Evolutionary conservation across 768 basidiomycete genomes (phyloP), one percentile per base, ranked within the genome.

Genomic region (Wakefieldia striispora): DNA sequence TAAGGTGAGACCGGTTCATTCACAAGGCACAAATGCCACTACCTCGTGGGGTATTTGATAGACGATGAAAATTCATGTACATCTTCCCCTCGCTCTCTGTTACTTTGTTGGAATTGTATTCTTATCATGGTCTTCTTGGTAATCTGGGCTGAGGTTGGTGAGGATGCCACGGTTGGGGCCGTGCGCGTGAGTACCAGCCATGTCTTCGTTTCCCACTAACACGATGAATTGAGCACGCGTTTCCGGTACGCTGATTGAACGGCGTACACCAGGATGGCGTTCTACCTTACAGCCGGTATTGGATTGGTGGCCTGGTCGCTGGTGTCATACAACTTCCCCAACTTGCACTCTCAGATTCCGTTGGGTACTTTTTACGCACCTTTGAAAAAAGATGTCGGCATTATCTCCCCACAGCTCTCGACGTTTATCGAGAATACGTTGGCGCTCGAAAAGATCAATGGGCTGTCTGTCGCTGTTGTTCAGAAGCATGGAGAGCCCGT

Each of bases 401-500:
- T 54, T n/a, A 58, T 66, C 50, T 54, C 55, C 1, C 49, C 58
- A 16, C 53, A 53, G 29, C 46, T 66, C 36, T 55, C 50, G 14
- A 40, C 40, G 29, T 56, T 56, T 21, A 59, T 66, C 42, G 47
- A 57, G 24, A 26, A 56, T 8, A 58, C 49, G 12, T 42, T 65
- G 37, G 44, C 51, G 14, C 34, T 47, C 5, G 60, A 54, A 43
- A 66, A 66, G 34, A 53, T 70, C 34, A 59, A 58, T 6, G 70
- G 71, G 2, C 46, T 72, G 14, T 65, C 70, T 2, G 31, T 71
- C 20, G 64, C 59, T 3, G 41, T 73, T 37, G 47, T 69, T 8
- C 49, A 51, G 10, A 58, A 56, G 27, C 29, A 63, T 23, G 67
- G 65, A 6, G 38, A 50, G 20, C 47, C 62, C 11, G 68, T 72